These are phyloP conservation scores for Ceriops decandra DNA, from an alignment of 345 rosid genomes.

Conservation along the genomic window DNA sequence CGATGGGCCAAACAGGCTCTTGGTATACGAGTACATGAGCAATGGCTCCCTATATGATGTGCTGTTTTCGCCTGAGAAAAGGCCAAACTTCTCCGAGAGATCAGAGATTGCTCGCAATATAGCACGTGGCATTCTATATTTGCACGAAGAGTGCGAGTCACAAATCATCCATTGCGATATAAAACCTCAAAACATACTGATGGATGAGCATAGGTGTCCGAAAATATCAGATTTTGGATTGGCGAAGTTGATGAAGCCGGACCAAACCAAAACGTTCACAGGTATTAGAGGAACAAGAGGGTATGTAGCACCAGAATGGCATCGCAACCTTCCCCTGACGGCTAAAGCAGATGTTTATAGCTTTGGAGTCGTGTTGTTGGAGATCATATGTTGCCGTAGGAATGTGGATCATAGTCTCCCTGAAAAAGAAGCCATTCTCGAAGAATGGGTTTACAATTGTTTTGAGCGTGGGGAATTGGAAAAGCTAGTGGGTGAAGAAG, in stretches of 20 bases:
- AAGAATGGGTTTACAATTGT: slow-evolving; percentile 21
- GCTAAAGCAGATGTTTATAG: slow-evolving; percentile 35
- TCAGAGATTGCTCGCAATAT: slow-evolving; percentile 21
- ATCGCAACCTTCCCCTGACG: slow-evolving; percentile 23
- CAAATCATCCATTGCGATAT: slow-evolving; percentile 37
- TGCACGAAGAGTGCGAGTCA: slow-evolving; percentile 27
- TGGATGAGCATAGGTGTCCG: slow-evolving; percentile 18
- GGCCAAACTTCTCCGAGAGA: slow-evolving; percentile 18
- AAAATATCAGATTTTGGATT: slow-evolving; percentile 32
- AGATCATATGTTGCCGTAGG: slow-evolving; percentile 21
- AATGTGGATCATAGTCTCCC: slow-evolving; percentile 7
- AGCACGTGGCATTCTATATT: slow-evolving; percentile 28
- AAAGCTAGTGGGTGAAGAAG: slow-evolving; percentile 15
- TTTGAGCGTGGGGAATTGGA: slow-evolving; percentile 8
- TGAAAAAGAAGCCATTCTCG: slow-evolving; percentile 18
- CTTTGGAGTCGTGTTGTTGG: slow-evolving; percentile 29
- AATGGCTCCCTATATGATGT: slow-evolving; percentile 28
- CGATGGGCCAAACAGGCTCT: slow-evolving; percentile 22
- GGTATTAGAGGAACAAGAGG: slow-evolving; percentile 25
- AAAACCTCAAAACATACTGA: slow-evolving; percentile 29
- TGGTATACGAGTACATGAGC: slow-evolving; percentile 33
- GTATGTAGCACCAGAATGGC: slow-evolving; percentile 33
- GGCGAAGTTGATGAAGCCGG: slow-evolving; percentile 32
- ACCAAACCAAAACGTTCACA: slow-evolving; percentile 25
- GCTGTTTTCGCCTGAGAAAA: slow-evolving; percentile 14